Percentiles rank a stretch among this genome's conserved stretches.
Evolutionary conservation across 2,329 filamentous ascomycete species (phyloP).

Genomic region (Purpureocillium lavendulum): DNA sequence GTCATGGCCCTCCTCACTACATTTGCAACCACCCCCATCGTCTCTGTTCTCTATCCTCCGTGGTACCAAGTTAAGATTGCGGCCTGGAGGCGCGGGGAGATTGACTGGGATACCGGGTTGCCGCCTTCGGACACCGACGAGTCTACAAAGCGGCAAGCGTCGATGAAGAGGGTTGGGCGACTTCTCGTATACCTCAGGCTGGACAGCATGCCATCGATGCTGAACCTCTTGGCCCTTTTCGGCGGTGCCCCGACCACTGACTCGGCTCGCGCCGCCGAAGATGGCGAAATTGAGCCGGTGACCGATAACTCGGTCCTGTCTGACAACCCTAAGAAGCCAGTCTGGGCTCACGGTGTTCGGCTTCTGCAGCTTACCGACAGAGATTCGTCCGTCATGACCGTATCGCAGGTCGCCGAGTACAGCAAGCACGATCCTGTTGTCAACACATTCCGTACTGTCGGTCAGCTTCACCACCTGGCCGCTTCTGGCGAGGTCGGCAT

Average conservation of each 20-base stretch:
- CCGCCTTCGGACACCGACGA: constrained; percentile 7
- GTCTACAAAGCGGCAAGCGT: constrained; percentile 2
- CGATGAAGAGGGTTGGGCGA: constrained; percentile 38
- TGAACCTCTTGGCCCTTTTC: constrained; percentile 74
- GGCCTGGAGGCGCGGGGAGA: constrained; percentile 67
- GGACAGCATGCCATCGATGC: constrained; percentile 74
- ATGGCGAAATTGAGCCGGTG: constrained; percentile 9
- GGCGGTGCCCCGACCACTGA: constrained; percentile 33
- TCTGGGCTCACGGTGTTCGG: constrained; percentile 77
- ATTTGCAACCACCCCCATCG: constrained; percentile 72
- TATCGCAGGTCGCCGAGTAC: constrained; percentile 71
- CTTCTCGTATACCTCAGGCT: constrained; percentile 76
- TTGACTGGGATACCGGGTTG: constrained; percentile 62
- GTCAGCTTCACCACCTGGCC: constrained; percentile 73
- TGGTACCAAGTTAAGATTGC: constrained; percentile 45
- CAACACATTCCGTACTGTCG: constrained; percentile 85
- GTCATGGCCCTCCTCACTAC: constrained; percentile 89
- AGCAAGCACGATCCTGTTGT: constrained; percentile 72
- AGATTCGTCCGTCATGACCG: constrained; percentile 91
- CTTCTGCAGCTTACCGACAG: constrained; percentile 84
- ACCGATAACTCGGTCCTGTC: background rate
- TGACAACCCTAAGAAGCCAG: constrained; percentile 3
- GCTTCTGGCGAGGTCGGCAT: constrained; percentile 76
- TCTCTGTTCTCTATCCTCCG: constrained; percentile 63
- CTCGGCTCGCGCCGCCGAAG: constrained; percentile 5